These are phyloP conservation scores for Lolium perenne DNA, from an alignment of 176 grass and related monocot genomes.

Conservation along the genomic window DNA sequence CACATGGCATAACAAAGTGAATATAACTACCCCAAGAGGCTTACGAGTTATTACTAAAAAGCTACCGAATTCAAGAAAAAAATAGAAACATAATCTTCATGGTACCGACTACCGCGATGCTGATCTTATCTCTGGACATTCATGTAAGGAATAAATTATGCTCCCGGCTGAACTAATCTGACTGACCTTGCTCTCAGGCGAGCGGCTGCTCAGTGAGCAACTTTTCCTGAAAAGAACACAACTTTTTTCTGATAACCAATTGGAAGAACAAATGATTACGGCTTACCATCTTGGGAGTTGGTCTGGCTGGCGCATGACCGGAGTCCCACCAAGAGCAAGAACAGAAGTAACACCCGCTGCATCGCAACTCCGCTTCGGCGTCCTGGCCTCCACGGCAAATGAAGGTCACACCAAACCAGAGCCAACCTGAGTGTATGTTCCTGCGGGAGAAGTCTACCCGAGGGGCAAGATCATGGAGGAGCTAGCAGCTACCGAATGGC, in stretches of 20 bases:
- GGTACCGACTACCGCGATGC: neutral
- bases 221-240: constrained; percentile 1
- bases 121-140: neutral
- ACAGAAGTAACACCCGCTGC: constrained; percentile 53
- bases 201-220: neutral
- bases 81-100: constrained; percentile 7
- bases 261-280: constrained; percentile 17
- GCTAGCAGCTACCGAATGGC: constrained; percentile 31
- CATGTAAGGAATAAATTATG: neutral
- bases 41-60: neutral
- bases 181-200: constrained; percentile 22
- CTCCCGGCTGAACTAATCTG: constrained; percentile 23
- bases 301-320: constrained; percentile 51
- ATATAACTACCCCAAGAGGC: neutral
- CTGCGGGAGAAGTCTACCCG: constrained; percentile 24
- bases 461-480: constrained; percentile 26
- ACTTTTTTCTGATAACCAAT: constrained; percentile 20
- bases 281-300: constrained; percentile 81
- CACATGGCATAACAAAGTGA: neutral
- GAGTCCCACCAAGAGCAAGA: constrained; percentile 54
- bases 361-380: constrained; percentile 11
- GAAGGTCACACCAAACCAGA: neutral
- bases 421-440: constrained; percentile 3
- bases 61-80: constrained; percentile 10
- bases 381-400: constrained; percentile 7